Conservation (phyloP, 805 yeast species). For the Wickerhamiella azyma region DNA sequence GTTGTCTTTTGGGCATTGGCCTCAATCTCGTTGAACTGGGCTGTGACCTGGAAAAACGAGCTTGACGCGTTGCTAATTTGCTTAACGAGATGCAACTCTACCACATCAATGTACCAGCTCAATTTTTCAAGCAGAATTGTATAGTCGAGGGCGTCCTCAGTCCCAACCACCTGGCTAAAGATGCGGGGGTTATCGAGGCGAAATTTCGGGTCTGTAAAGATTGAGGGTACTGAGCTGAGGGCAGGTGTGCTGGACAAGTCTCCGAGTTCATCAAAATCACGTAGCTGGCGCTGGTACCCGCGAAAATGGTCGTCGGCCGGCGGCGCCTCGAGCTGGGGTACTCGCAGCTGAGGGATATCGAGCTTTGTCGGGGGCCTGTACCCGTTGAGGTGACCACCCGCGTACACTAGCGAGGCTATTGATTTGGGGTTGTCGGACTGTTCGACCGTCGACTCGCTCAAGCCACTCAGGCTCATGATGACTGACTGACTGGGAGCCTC, state of each 20-base stretch:
- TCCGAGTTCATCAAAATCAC: slow-evolving; percentile 29
- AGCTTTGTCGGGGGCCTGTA: slow-evolving; percentile 47
- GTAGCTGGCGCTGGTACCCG: slow-evolving; percentile 32
- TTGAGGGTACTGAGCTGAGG: slow-evolving; percentile 44
- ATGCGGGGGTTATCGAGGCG: slow-evolving; percentile 78
- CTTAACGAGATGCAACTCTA: slow-evolving; percentile 64
- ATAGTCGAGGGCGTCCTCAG: slow-evolving; percentile 19
- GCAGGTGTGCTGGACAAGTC: slow-evolving; percentile 11
- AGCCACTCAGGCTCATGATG: slow-evolving; percentile 8
- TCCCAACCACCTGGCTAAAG: slow-evolving; percentile 58
- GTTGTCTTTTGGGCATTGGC: slow-evolving; percentile 15
- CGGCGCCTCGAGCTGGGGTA: slow-evolving; percentile 39
- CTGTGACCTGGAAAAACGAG: slow-evolving; percentile 72
- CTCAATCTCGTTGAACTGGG: slow-evolving; percentile 56
- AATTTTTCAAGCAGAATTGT: slow-evolving; percentile 57
- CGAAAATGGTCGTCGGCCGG: slow-evolving; percentile 30
- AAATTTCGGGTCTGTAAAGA: slow-evolving; percentile 56
- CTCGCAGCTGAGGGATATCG: slow-evolving; percentile 73
- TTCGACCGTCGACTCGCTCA: slow-evolving; percentile 6
- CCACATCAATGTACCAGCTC: slow-evolving; percentile 69
- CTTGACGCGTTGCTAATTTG: slow-evolving; percentile 78
- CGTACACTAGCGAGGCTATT: slow-evolving; percentile 60
- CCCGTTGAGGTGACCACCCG: slow-evolving; percentile 29
- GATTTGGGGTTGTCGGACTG: slow-evolving; percentile 39
- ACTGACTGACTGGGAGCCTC: too few species aligned